Base-by-base conservation (phyloP, 352 stramenopile genomes). In the Phytophthora capsici region DNA sequence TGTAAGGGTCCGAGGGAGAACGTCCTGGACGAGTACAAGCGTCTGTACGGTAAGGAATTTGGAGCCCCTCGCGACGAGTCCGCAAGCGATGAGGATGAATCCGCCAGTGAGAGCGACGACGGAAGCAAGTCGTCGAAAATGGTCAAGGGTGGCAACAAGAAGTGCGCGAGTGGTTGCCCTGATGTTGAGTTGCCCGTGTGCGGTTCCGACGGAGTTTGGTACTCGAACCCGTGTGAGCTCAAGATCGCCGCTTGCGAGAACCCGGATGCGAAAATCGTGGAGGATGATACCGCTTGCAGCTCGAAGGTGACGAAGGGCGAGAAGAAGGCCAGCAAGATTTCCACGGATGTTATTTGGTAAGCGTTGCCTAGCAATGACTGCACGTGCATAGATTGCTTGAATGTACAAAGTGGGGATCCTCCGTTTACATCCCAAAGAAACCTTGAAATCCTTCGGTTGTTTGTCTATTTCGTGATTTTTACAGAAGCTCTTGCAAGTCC, bases 401-500 rank as follows among this genome's bases (percentile, higher is more conserved):
- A 28, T 48, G 41, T 30, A 30, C 41, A 48, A 48, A 34, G 19
- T 48, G 41, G 20, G 9, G 20, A n/a, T 30, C 20, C 20, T 9
- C 9, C 41, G 30, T 28, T 46, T 46, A 8, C 38, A 17, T 51
- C 23, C 20, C 28, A 34, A 28, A 28, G 25, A 28, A 28, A 28
- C 25, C 7, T 28, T n/a, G n/a, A n/a, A n/a, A n/a, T n/a, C n/a
- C n/a, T n/a, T n/a, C n/a, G n/a, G n/a, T 28, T 30, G 26, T 7
- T 30, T 14, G 28, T 34, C 28, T 34, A 34, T 34, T 28, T 34
- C 28, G 28, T 34, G 28, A 4, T 34, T 45, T 28, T 36, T 62
- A 80, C 16, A 96, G 37, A 13, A 96, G 78, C 34, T 90, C 67
- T 30, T 95, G 80, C 23, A 96, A 75, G 48, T 93, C 86, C 6